Percentiles rank a stretch among this genome's conserved stretches.
Conservation (phyloP, 805 yeast species). For the Kregervanrija pseudodelftensis region DNA sequence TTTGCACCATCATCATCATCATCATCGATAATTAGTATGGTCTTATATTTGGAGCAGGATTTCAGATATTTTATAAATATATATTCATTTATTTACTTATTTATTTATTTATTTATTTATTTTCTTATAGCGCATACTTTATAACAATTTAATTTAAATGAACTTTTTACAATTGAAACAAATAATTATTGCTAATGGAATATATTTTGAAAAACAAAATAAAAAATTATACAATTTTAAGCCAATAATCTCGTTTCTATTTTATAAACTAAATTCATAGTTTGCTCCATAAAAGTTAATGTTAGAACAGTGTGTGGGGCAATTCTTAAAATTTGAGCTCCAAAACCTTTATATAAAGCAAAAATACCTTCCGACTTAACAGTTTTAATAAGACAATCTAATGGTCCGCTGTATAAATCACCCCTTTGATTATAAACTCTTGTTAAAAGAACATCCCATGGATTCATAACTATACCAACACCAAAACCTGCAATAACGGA, state of each 20-base stretch:
- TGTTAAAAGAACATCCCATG: conserved; percentile 93
- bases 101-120: background rate
- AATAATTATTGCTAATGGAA: background rate
- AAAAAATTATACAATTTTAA: background rate
- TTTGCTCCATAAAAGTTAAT: conserved; percentile 91
- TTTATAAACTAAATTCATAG: conserved; percentile 54
- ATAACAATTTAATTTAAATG: background rate
- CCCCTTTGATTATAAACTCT: conserved; percentile 95
- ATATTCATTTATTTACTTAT: background rate
- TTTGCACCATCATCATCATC: conserved; percentile 7
- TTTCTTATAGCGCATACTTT: background rate
- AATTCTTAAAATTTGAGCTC: conserved; percentile 84
- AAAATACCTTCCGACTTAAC: conserved; percentile 72
- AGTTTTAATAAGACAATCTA: conserved; percentile 85
- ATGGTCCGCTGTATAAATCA: conserved; percentile 72
- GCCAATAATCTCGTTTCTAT: conserved; percentile 30
- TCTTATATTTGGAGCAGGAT: background rate
- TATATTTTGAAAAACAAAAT: too few species aligned
- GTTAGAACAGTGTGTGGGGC: conserved; percentile 93
- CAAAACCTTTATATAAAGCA: conserved; percentile 92
- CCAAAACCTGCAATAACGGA: conserved; percentile 82
- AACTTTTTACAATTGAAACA: background rate
- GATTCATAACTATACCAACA: conserved; percentile 93
- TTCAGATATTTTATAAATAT: background rate
- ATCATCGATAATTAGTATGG: background rate